These are phyloP conservation scores for Plectosphaerella plurivora DNA, from an alignment of 2,329 filamentous ascomycete species.

Conservation along the genomic window DNA sequence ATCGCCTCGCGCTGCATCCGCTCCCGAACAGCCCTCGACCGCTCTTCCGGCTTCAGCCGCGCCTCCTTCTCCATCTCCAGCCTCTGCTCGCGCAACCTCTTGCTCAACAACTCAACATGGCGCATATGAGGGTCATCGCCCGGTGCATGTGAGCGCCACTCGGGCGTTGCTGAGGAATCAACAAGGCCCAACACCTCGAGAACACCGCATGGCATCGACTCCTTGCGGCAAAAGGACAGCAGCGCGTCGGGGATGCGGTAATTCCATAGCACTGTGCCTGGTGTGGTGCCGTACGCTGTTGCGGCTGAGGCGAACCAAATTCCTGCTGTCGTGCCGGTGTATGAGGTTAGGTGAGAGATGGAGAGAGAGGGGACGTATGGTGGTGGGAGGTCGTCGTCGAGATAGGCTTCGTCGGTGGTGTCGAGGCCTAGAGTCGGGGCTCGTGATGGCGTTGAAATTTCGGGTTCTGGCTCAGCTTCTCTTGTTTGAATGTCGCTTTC, in stretches of 20 bases:
- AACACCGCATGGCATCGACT: constrained; percentile 54
- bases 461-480: constrained; percentile 16
- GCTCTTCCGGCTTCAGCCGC: constrained; percentile 35
- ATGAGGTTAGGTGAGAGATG: constrained; percentile 41
- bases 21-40: constrained; percentile 33
- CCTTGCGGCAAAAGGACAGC: constrained; percentile 43
- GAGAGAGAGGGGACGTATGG: constrained; percentile 32
- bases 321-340: constrained; percentile 28
- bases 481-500: background rate
- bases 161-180: constrained; percentile 45
- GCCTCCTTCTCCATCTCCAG: constrained; percentile 38
- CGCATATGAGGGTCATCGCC: constrained; percentile 31
- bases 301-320: constrained; percentile 54
- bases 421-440: constrained; percentile 14
- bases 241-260: constrained; percentile 53
- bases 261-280: constrained; percentile 55
- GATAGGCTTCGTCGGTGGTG: background rate
- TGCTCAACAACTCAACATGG: constrained; percentile 27
- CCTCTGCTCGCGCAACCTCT: constrained; percentile 33
- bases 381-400: constrained; percentile 9
- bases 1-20: constrained; percentile 36
- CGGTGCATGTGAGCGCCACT: constrained; percentile 38
- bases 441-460: constrained; percentile 1
- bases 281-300: constrained; percentile 50
- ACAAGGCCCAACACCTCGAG: constrained; percentile 50